A percentile compares a stretch with the other conserved stretches of the same genome.
These are phyloP conservation scores for Diaporthe nobilis DNA, from an alignment of 2,329 filamentous ascomycete species.

Conservation along the genomic window DNA sequence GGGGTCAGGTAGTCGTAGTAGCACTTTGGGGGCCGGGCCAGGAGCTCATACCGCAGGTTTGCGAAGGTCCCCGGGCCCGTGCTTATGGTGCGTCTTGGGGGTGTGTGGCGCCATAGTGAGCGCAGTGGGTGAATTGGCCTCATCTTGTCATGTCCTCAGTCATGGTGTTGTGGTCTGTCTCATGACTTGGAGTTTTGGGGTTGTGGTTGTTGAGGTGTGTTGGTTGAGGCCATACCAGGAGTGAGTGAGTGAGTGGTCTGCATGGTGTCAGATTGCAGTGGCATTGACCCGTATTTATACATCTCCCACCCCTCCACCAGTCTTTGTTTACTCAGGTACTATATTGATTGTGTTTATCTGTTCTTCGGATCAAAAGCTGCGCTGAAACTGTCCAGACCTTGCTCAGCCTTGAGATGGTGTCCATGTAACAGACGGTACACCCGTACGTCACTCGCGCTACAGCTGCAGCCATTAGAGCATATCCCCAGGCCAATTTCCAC, in stretches of 20 bases:
- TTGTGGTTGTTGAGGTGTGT: not conserved
- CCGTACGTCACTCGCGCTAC: too few relatives aligned
- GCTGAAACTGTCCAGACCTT: not conserved
- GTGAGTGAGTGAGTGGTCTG: not conserved
- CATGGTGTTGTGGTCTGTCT: not conserved
- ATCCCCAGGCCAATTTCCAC: too few relatives aligned
- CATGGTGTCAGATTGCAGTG: constrained; percentile 29
- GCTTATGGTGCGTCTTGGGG: constrained; percentile 20
- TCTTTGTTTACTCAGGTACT: not conserved
- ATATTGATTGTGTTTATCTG: not conserved
- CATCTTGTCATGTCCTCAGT: constrained; percentile 30
- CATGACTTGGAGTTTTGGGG: not conserved
- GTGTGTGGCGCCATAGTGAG: constrained; percentile 23
- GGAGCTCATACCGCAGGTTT: constrained; percentile 39
- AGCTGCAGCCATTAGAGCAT: too few relatives aligned
- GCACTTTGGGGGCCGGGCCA: constrained; percentile 47
- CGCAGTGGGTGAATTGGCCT: constrained; percentile 19
- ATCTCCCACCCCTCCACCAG: not conserved
- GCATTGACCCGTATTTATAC: not conserved
- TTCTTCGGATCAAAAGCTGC: not conserved
- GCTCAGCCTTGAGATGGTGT: not conserved
- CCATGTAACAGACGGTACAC: not conserved
- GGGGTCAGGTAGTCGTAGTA: constrained; percentile 66
- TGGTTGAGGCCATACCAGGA: too few relatives aligned
- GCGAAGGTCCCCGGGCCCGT: constrained; percentile 37